These are phyloP conservation scores for Gymnopilus dilepis DNA, from an alignment of 768 basidiomycete genomes.

Conservation along the genomic window DNA sequence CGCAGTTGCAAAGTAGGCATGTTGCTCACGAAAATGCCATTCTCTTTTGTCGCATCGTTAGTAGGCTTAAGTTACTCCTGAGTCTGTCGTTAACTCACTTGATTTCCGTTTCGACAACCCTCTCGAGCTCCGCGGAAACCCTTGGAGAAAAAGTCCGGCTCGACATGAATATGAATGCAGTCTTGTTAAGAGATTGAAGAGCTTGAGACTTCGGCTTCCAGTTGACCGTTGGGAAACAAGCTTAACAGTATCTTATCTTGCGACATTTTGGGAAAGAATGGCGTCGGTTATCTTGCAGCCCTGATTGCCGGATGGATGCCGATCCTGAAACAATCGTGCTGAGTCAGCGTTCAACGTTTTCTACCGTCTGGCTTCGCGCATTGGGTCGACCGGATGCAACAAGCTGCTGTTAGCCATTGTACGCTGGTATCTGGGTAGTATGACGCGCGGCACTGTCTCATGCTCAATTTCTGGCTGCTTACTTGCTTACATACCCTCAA, in stretches of 20 bases:
- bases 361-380: too few relatives aligned
- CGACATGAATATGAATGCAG: constrained; percentile 5
- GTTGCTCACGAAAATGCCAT: constrained; percentile 76
- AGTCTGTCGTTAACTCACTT: constrained; percentile 45
- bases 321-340: background rate
- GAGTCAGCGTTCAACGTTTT: too few relatives aligned
- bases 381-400: too few relatives aligned
- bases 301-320: background rate
- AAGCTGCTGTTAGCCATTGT: too few relatives aligned
- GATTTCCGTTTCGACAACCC: constrained; percentile 64
- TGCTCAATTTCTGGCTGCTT: too few relatives aligned
- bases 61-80: background rate
- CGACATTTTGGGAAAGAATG: background rate
- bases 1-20: constrained; percentile 1
- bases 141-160: background rate
- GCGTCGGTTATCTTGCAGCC: background rate
- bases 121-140: constrained; percentile 52
- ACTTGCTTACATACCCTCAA: too few relatives aligned
- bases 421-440: too few relatives aligned
- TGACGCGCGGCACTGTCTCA: too few relatives aligned
- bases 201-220: too few relatives aligned
- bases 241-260: too few relatives aligned
- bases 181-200: background rate
- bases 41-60: constrained; percentile 49
- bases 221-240: background rate